Conservation (phyloP, 2,329 filamentous ascomycete genomes). For the Pseudogymnoascus sp. region DNA sequence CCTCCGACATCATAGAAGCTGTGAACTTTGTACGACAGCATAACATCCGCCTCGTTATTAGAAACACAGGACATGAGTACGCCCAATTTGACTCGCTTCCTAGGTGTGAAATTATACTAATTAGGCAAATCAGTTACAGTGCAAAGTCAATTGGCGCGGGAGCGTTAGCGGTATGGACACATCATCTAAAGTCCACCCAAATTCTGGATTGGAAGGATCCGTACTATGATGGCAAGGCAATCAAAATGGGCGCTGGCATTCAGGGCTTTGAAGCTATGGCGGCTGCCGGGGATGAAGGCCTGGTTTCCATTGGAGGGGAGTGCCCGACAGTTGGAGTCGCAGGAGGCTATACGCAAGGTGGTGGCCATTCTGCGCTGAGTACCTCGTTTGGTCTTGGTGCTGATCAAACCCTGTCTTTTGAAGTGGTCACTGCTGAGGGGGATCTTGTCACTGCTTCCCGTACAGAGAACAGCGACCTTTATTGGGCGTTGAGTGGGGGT, state of each 20-base stretch:
- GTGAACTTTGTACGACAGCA: conserved; percentile 29
- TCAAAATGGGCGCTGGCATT: conserved; percentile 47
- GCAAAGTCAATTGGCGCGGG: conserved; percentile 56
- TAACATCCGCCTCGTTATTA: conserved; percentile 38
- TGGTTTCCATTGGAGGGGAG: conserved; percentile 43
- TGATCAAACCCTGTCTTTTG: conserved; percentile 48
- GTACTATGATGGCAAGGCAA: conserved; percentile 40
- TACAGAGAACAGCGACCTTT: conserved; percentile 44
- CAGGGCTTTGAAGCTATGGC: conserved; percentile 38
- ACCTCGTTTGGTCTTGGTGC: conserved; percentile 49
- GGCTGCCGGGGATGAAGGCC: conserved; percentile 32
- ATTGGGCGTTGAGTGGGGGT: conserved; percentile 54
- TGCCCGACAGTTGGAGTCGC: conserved; percentile 48
- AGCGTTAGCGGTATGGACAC: conserved; percentile 47
- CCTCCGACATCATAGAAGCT: conserved; percentile 25
- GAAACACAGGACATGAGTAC: conserved; percentile 49
- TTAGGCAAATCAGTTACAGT: conserved; percentile 28
- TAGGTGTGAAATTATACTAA: background rate
- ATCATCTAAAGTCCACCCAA: conserved; percentile 40
- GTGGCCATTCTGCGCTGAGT: conserved; percentile 47
- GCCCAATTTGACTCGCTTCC: background rate
- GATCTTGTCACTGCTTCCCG: conserved; percentile 39
- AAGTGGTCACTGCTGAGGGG: conserved; percentile 46
- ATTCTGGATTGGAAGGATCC: conserved; percentile 32
- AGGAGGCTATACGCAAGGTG: conserved; percentile 53